Base-by-base conservation (phyloP, 2,329 filamentous ascomycete species). In the Ophiostoma sp. region DNA sequence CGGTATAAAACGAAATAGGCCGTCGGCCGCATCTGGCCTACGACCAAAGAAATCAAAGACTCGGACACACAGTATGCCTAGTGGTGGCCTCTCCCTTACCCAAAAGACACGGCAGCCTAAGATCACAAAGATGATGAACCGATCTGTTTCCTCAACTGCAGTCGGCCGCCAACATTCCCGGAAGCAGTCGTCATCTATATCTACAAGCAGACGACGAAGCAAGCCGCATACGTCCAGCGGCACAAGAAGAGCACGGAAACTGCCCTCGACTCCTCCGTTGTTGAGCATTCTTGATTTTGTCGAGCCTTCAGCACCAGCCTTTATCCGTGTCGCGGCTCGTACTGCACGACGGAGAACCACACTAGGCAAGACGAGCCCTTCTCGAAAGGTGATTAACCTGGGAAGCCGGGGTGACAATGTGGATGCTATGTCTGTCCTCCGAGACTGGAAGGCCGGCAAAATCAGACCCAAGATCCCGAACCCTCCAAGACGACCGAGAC, bases 231-330 rank as follows among this genome's bases (percentile, higher is more conserved):
- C 15, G 39, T 5, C 19, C 12, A 39, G 17, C 9, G 22, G 33
- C 22, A 48, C 17, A 11, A 33, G 17, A 33, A 33, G 55, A 36
- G 12, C 11, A 9, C 31, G 15, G 12, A 63, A 31, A 28, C 36
- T 5, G 8, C 33, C 50, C 5, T 15, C 42, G 22, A 70, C 72
- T 1, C 81, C 86, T n/a, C 87, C 87, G 3, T 80, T 79, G 25
- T 82, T 91, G 25, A 87, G 89, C 76, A 90, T 91, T 72, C 78
- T 91, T n/a, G 89, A 91, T 79, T 85, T 90, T 28, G 82, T 87
- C 61, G 85, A 87, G 75, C 78, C 82, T 1, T 77, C 83, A 73
- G 87, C 88, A 0, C 90, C 90, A 1, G 80, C 79, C 1, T 91
- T 91, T 75, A 80, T 92, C 45, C 88, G 85, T 74, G 85, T 92